Evolutionary conservation across 73 alveolate genomes (phyloP).

Genomic region (Paramecium sonneborni): DNA sequence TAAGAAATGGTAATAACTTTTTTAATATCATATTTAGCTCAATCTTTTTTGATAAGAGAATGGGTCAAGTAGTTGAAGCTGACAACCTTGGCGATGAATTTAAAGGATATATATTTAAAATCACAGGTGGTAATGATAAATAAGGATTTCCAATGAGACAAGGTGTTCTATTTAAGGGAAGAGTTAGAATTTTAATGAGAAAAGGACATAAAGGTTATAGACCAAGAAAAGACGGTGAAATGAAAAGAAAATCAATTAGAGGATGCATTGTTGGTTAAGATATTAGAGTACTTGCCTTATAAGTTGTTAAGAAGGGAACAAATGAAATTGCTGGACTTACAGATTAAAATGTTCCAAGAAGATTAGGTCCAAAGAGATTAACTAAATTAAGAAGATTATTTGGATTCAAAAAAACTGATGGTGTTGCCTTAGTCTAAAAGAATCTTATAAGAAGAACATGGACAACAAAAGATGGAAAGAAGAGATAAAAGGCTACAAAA

Average conservation of each 20-base stretch:
- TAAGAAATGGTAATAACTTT: conserved; percentile 76
- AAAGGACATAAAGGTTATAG: conserved; percentile 90
- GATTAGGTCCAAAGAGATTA: conserved; percentile 98
- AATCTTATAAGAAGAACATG: conserved; percentile 80
- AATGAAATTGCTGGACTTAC: conserved; percentile 92
- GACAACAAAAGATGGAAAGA: conserved; percentile 74
- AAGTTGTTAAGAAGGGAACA: conserved; percentile 92
- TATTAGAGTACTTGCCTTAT: conserved; percentile 86
- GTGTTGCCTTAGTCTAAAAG: conserved; percentile 72
- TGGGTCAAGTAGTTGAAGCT: conserved; percentile 93
- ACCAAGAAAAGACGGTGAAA: conserved; percentile 93
- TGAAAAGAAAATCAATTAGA: conserved; percentile 92
- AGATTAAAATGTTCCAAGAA: conserved; percentile 85
- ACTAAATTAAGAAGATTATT: conserved; percentile 84
- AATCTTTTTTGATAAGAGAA: conserved; percentile 83
- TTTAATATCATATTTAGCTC: conserved; percentile 53
- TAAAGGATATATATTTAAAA: conserved; percentile 91
- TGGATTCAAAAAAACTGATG: conserved; percentile 87
- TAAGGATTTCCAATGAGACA: conserved; percentile 97
- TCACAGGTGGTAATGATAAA: conserved; percentile 96
- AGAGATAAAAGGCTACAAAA: conserved; percentile 73
- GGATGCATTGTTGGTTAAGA: conserved; percentile 96
- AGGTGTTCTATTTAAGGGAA: conserved; percentile 88
- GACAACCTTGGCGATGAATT: conserved; percentile 84
- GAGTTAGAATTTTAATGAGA: conserved; percentile 85